Base-by-base conservation (phyloP, 257 asterid genomes). In the Rauvolfia tetraphylla region DNA sequence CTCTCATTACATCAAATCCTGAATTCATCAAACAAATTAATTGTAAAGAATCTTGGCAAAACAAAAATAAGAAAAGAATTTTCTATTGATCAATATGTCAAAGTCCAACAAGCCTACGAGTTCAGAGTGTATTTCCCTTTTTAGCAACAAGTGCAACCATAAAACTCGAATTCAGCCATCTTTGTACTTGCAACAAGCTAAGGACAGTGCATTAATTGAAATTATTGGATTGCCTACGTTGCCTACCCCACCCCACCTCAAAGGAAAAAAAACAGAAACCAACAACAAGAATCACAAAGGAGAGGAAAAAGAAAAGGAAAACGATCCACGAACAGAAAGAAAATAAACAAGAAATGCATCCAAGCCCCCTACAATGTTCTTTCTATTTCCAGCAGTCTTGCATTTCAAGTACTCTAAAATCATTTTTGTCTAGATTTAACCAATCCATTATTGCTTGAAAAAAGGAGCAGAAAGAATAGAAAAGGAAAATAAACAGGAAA, bases 1-100 rank as follows among this genome's bases (percentile, higher is more conserved):
- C 98, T 73, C 93, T 86, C 80, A 83, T 84, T 68, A 81, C 75
- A 48, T 92, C 89, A 79, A 82, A 94, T 74, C 97, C 98, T 94
- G 90, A 79, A 53, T 65, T 48, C 76, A 80, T 29, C 73, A 44
- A 49, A 78, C 49, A 75, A 33, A 23, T 53, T 61, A 68, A 76
- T 69, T 68, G 54, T 67, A 73, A 44, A 25, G 51, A 75, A 72
- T 70, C 68, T 41, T 31, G 63, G n/a, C 57, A 49, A 48, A 53
- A 29, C 5, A 48, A 2, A 62, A 69, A 22, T 7, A 65, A 63
- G 20, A 76, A 59, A 74, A 56, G 39, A 69, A 69, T 39, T 65
- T 69, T 12, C 44, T 5, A 1, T 68, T 51, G 25, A 31, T 1
- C 38, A 41, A 22, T 36, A 4, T 68, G 6, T 42, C n/a, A 59